Base-by-base conservation (phyloP, 176 grass and related monocot species). In the Zizania latifolia region DNA sequence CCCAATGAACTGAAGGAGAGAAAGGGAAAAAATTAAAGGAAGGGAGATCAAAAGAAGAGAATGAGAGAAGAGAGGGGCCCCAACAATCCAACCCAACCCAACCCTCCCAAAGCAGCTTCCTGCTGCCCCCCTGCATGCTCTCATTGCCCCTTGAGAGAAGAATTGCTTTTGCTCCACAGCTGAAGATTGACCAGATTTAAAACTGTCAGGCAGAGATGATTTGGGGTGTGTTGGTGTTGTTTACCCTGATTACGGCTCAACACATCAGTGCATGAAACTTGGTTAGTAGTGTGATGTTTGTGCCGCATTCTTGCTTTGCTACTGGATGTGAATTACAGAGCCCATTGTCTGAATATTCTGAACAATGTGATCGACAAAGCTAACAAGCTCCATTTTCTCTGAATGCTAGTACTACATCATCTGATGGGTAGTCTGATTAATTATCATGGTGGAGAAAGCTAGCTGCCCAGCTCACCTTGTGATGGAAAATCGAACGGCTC, bases 31-130 rank as follows among this genome's bases (percentile, higher is more conserved):
- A 69, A 22, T 68, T 59, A n/a, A n/a, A n/a, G n/a, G n/a, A n/a
- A n/a, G n/a, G 50, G 72, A 58, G 30, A 80, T 87, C 37, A 76
- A 79, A 90, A 78, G 83, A 83, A 82, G 48, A 84, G 81, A 88
- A n/a, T 41, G 62, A 63, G 57, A 36, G 22, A 10, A 40, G 50
- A 68, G 44, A 30, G 31, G 68, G n/a, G 50, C 37, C 30, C n/a
- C 48, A 51, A 51, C n/a, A n/a, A n/a, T n/a, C n/a, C n/a, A n/a
- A 23, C 60, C 28, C 48, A 76, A 62, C 46, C 48, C 85, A 78
- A 87, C n/a, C n/a, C n/a, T n/a, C n/a, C n/a, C n/a, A n/a, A n/a
- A 72, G 73, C 65, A 62, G 54, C 66, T 31, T 51, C n/a, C n/a
- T n/a, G 32, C 50, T 72, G 58, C 58, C 62, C 46, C 67, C 23